These are phyloP conservation scores for Penicillium crystallinum DNA, from an alignment of 495 filamentous ascomycete species.

Conservation along the genomic window DNA sequence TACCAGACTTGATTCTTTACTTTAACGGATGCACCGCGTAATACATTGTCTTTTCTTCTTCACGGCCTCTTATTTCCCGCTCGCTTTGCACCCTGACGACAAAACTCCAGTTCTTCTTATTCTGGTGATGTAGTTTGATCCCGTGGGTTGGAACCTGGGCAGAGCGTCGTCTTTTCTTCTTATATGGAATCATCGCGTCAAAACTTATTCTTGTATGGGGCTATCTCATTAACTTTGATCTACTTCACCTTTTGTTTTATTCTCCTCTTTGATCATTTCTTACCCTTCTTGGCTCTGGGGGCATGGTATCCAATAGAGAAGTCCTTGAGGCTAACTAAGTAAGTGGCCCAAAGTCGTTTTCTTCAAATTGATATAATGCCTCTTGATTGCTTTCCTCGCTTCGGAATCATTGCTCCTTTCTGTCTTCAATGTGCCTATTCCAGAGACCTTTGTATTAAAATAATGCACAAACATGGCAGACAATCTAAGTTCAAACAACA, in stretches of 20 bases:
- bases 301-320: neutral
- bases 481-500: neutral
- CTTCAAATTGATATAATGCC: slow-evolving; percentile 1
- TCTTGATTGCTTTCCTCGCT: neutral
- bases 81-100: slow-evolving; percentile 11
- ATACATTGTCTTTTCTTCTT: slow-evolving; percentile 22
- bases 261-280: neutral
- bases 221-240: slow-evolving; percentile 12
- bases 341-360: neutral
- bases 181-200: slow-evolving; percentile 21
- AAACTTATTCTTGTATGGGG: slow-evolving; percentile 30
- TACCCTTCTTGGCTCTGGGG: neutral
- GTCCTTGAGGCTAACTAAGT: neutral
- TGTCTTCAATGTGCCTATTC: neutral
- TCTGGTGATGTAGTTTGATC: slow-evolving; percentile 36
- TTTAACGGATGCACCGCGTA: slow-evolving; percentile 48
- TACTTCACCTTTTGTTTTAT: slow-evolving; percentile 14
- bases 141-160: slow-evolving; percentile 30
- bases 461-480: neutral
- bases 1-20: slow-evolving; percentile 88
- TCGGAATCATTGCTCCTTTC: neutral
- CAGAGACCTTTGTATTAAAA: slow-evolving; percentile 1
- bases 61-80: slow-evolving; percentile 6
- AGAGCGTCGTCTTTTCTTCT: slow-evolving; percentile 17
- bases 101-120: slow-evolving; percentile 15